Evolutionary conservation across 768 basidiomycete species (phyloP), one percentile per base, ranked within the genome.

Genomic region (Zangia roseola): DNA sequence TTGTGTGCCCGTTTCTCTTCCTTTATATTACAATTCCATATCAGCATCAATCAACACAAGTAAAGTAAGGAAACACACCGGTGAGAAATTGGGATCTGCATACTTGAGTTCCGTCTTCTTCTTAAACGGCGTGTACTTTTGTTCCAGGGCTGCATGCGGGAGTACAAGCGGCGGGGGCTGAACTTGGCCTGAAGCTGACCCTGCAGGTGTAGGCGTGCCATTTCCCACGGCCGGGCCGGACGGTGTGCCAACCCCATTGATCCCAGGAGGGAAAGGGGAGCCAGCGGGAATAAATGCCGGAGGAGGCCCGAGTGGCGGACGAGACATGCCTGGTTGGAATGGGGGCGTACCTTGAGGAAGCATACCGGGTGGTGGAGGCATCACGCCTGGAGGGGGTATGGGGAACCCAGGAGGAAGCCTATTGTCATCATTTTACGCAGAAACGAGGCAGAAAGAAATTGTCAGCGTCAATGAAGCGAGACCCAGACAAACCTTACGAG

Each of bases 1-100:
- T 83, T 70, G 44, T 77, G 75, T 8, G 89, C 82, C 43, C 91
- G 82, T 54, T 79, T 79, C 67, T 94, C 91, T 53, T 91, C 88
- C 91, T 94, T 54, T 17, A 38, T n/a, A 30, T 37, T 47, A 37
- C 17, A 19, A 19, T 21, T 14, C 28, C 20, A 7, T 38, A 20
- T 42, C 7, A 55, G 30, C 24, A 9, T 25, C 39, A 45, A 23
- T 14, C 23, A 13, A 49, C 20, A 7, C 21, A 2, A 38, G 33
- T 10, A 25, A 19, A 20, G 10, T 34, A 20, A 45, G 10, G 12
- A 35, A 34, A 75, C 83, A 38, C 56, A 91, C 91, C 5, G 88
- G 86, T 49, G 80, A 82, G 64, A 88, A 91, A 60, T 91, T 90
- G 0, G 90, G 70, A 59, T 93, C 87, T 13, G 71, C 63, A 67